Evolutionary conservation across 495 filamentous ascomycete genomes (phyloP).

Genomic region (Talaromyces proteolyticus): DNA sequence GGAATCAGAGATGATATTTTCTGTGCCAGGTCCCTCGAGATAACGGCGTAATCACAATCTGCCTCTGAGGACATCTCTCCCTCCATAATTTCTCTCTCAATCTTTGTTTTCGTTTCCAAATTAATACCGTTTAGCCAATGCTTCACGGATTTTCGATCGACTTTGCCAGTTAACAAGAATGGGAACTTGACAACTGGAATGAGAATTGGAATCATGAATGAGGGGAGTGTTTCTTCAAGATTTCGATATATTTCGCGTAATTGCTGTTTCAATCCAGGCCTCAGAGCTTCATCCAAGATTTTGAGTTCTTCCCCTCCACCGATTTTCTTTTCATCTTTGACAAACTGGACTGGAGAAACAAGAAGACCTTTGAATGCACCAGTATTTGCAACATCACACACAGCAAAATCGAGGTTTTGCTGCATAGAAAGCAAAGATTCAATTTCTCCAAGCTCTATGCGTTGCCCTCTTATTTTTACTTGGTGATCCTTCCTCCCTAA

Average conservation of each 20-base stretch:
- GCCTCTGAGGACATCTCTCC: background rate
- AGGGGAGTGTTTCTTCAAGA: background rate
- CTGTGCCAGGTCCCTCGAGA: background rate
- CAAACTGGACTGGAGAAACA: background rate
- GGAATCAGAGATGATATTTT: background rate
- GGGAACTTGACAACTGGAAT: background rate
- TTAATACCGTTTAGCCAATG: background rate
- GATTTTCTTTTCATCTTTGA: background rate
- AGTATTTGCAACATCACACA: background rate
- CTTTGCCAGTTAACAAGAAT: background rate
- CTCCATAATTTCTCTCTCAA: too few species aligned
- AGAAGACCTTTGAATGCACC: background rate
- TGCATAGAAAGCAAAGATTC: conserved; percentile 18
- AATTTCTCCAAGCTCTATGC: conserved; percentile 55
- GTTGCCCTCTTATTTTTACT: conserved; percentile 58
- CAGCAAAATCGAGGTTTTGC: background rate
- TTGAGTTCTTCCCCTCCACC: too few species aligned
- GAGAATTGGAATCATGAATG: background rate
- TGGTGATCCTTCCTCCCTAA: conserved; percentile 56
- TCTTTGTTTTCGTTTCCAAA: background rate
- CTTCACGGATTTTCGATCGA: background rate
- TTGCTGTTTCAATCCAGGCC: background rate
- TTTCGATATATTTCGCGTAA: background rate
- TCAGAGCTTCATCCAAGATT: background rate
- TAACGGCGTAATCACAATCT: background rate